Evolutionary conservation across 192 early-diverging fungal genomes (phyloP), one percentile per base, ranked within the genome.

Genomic region (Kappamyces sp.): DNA sequence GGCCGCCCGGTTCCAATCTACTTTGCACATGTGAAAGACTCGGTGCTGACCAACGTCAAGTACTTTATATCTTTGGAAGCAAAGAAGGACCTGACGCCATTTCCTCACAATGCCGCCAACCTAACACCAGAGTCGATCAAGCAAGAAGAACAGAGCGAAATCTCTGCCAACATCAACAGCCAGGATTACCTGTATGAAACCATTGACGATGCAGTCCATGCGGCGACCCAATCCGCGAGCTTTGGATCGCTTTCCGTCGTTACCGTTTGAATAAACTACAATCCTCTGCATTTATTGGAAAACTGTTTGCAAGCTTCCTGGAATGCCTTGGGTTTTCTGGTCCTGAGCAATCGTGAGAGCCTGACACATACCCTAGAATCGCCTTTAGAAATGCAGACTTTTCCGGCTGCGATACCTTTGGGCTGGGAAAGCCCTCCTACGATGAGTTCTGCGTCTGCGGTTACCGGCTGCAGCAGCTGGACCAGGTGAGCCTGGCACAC

Each of bases 1-100:
- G 72, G 80, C 43, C 47, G 55, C 33, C 3, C 39, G 3, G 79
- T 84, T 5, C 47, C 68, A 33, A 77, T 81, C 71, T 72, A 82
- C 57, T 85, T 84, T 62, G 82, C 74, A 3, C 51, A 67, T 58
- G 75, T 77, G 23, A 23, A 23, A 23, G 23, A 23, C 23, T 23
- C 23, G 23, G 23, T 23, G 23, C 23, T 23, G 23, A 23, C 23
- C 23, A 23, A 23, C 23, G 23, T 23, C 23, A 23, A 23, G 23
- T 23, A 23, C 23, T 23, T 23, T 23, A 23, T 23, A 23, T 23
- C 23, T 23, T 23, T 23, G 23, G 23, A 23, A 23, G 23, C 23
- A 23, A 23, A 23, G 23, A 23, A 23, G 23, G 23, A 23, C 23
- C 23, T 23, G 23, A 23, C 23, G 23, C 23, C 23, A 23, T 23